These are phyloP conservation scores for Avena insularis DNA, from an alignment of 176 grass and related monocot species.

Conservation along the genomic window DNA sequence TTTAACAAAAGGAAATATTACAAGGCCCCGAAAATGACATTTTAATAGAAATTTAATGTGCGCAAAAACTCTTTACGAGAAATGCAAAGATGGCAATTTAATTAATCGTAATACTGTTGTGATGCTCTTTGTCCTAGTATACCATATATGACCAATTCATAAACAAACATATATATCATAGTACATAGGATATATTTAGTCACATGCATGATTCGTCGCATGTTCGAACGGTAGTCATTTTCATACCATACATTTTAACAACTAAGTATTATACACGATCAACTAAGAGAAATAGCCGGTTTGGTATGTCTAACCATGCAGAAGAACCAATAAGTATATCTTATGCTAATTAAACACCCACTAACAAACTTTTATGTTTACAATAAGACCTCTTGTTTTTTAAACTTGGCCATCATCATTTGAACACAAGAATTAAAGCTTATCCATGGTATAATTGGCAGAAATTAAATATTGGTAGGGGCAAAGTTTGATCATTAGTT, in stretches of 20 bases:
- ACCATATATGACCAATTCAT: neutral
- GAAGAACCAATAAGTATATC: neutral
- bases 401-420: neutral
- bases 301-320: neutral
- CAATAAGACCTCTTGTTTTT: neutral
- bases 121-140: too few species aligned
- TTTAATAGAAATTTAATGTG: too few species aligned
- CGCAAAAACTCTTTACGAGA: too few species aligned
- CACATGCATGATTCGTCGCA: too few species aligned
- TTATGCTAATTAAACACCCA: neutral
- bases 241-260: too few species aligned
- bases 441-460: neutral
- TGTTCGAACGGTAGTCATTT: too few species aligned
- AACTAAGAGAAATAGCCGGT: neutral
- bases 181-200: neutral
- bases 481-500: neutral
- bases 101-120: neutral
- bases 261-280: too few species aligned
- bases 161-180: neutral
- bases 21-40: neutral
- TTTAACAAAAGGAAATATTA: too few species aligned
- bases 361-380: neutral
- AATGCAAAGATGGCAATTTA: neutral
- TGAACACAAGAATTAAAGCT: neutral
- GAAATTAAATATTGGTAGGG: neutral